Evolutionary conservation across 176 grass and related monocot genomes (phyloP), one percentile per base, ranked within the genome.

Genomic region (Aegilops umbellulata): DNA sequence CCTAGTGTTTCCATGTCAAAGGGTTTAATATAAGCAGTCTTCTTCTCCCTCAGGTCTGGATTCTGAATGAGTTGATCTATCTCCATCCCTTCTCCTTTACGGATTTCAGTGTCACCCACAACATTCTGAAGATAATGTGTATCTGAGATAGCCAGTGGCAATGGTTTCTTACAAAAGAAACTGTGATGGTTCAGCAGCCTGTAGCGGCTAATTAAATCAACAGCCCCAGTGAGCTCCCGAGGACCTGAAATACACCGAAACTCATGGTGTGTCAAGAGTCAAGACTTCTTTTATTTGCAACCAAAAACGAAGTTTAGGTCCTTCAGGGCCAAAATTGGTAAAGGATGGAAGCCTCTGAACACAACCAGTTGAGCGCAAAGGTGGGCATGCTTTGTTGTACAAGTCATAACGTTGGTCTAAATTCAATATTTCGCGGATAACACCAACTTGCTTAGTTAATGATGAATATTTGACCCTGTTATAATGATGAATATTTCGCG

Each of bases 1-100:
- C 97, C 92, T 14, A 99, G 84, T 51, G 80, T 88, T 60, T 94
- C 94, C 82, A 94, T 85, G 62, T 99, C 87, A 26, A 99, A 99
- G 17, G 90, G 92, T 32, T 92, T 86, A 49, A 99, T 96, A 51
- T 88, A 84, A 90, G 88, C 60, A 83, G 90, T 83, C 58, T 91
- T 84, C 51, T 90, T 99, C 29, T 94, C 92, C 77, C 82, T 83
- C 77, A 88, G 76, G 69, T 93, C 89, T 38, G 88, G 83, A 82
- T 82, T 91, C 76, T 94, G 92, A 81, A 99, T 76, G 6, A 99
- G 92, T 77, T 99, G 97, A 80, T 95, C 90, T n/a, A 99, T 83
- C 89, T 99, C 97, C 97, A 99, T 99, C 63, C 94, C 97, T 88
- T 99, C 97, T 74, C 97, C 97, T 94, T 88, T 96, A 74, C 94